Base-by-base conservation (phyloP, 2,329 filamentous ascomycete genomes). In the Aureobasidium lini region DNA sequence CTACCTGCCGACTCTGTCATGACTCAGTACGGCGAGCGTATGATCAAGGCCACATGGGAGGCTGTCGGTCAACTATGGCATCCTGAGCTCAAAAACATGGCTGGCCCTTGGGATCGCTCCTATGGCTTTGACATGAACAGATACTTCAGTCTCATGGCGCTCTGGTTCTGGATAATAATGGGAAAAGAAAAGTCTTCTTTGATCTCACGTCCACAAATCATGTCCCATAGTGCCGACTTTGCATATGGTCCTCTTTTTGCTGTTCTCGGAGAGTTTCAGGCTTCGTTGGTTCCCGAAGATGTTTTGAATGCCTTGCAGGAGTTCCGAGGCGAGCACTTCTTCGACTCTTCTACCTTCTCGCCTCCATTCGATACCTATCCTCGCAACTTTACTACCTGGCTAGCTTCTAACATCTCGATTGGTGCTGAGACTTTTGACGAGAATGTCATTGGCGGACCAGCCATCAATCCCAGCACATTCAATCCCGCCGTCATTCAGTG, bases 91-190 rank as follows among this genome's bases (percentile, higher is more conserved):
- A 80, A 77, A 63, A 86, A 86, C 62, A 76, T 85, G 49, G 83
- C 83, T 2, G 84, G 84, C 0, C 84, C 84, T 0, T 86, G 84
- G 84, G 84, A 86, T 67, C 78, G 84, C 0, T 74, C 78, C 0
- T 86, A 86, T 62, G 83, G 83, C 0, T 85, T 79, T 60, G 83
- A 86, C 61, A 84, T 86, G 83, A 84, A 83, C 58, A 72, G 77
- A 6, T 86, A 86, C 64, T 67, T 85, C 4, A 80, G 80, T 56
- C 75, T 86, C 50, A 77, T 85, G 67, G 79, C 79, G 0, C 67
- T 82, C 13, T 82, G 82, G 70, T 76, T 86, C 62, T 86, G 83
- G 83, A 77, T 79, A 0, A 61, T 84, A 4, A 72, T 82, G 5
- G 82, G 81, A 8, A 79, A 81, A 46, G 67, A 73, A 3, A 67